phyloP scores from a whole-genome alignment of 306 rosid genomes.

The Citrullus amarus region DNA sequence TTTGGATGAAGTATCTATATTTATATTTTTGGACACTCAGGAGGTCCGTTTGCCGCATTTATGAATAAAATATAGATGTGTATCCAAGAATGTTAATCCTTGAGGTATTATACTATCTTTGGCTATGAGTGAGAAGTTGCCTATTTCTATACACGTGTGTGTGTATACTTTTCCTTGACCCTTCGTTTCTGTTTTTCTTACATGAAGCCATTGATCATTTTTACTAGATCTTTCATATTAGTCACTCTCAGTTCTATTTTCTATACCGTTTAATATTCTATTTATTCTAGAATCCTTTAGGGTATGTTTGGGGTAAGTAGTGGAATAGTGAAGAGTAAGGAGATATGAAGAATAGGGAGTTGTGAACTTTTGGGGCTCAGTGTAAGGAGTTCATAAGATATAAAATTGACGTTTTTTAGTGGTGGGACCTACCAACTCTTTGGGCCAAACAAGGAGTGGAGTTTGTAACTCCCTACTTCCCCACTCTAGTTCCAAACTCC shows the following conservation, averaged over 20 bases:
- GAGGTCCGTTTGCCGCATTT: background rate
- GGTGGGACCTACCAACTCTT: no score
- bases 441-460: no score
- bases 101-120: background rate
- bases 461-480: no score
- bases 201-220: background rate
- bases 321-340: no score
- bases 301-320: no score
- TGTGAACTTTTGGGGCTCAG: no score
- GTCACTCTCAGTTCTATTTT: background rate
- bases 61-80: background rate
- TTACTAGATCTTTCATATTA: background rate
- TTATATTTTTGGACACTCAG: background rate
- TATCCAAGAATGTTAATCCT: background rate
- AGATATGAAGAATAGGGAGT: no score
- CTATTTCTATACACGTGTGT: background rate
- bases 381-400: no score
- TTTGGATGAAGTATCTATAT: background rate
- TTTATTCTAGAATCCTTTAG: background rate
- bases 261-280: background rate
- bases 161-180: background rate
- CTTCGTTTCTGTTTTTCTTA: background rate
- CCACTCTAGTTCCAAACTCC: no score
- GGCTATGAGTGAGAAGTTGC: background rate
- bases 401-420: no score